Evolutionary conservation across 345 rosid genomes (phyloP).

Genomic region (Lenwebbia sp.): DNA sequence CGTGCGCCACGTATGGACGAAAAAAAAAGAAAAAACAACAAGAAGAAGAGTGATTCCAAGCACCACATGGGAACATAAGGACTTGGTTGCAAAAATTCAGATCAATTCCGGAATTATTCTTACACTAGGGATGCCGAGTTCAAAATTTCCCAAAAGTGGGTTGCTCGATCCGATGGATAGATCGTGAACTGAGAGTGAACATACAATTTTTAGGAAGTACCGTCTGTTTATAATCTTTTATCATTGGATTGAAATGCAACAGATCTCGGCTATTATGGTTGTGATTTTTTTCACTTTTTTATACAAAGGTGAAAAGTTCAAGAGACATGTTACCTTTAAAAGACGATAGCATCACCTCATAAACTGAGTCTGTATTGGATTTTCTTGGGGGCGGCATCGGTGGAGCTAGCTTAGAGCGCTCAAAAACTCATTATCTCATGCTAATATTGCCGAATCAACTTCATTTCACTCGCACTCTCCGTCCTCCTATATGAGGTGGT

Average conservation of each 20-base stretch:
- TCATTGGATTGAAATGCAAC: not conserved
- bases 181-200: not conserved
- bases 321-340: fast-evolving
- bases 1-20: not conserved
- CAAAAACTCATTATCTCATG: not conserved
- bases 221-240: not conserved
- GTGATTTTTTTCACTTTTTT: not conserved
- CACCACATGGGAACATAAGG: not conserved
- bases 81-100: no score
- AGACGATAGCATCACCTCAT: not conserved
- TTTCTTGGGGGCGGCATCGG: not conserved
- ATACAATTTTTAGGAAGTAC: fast-evolving
- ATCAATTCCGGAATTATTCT: not conserved
- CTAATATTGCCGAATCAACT: not conserved
- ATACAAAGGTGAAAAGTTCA: not conserved
- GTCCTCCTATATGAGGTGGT: not conserved
- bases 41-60: not conserved
- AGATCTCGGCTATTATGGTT: fast-evolving
- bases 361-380: no score
- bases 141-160: no score
- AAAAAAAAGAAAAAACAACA: not conserved
- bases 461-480: not conserved
- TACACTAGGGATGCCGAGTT: not conserved
- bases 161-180: no score
- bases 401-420: not conserved